These are phyloP conservation scores for Penicillium sp. DNA, from an alignment of 2,329 filamentous ascomycete genomes.

Conservation along the genomic window DNA sequence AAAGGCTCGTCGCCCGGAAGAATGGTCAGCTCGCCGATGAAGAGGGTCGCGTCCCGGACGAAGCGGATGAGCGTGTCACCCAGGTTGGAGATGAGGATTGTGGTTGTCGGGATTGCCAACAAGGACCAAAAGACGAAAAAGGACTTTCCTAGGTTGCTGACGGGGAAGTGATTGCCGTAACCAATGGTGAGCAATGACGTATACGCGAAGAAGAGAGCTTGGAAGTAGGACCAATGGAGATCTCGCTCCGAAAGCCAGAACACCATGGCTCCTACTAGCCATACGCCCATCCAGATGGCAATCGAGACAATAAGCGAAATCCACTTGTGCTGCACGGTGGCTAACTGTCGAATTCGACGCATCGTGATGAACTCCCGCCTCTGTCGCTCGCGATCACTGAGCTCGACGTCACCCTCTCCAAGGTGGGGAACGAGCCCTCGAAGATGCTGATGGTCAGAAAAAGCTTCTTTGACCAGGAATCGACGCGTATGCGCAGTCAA, in stretches of 20 bases:
- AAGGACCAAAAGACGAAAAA: conserved; percentile 41
- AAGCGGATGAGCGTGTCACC: conserved; percentile 44
- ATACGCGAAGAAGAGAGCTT: conserved; percentile 38
- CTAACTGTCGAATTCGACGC: conserved; percentile 42
- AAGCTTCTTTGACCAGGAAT: conserved; percentile 26
- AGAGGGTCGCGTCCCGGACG: conserved; percentile 52
- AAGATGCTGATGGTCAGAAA: conserved; percentile 10
- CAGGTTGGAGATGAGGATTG: conserved; percentile 38
- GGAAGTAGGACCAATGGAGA: conserved; percentile 36
- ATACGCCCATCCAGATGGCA: conserved; percentile 39
- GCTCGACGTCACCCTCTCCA: conserved; percentile 5
- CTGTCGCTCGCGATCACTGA: conserved; percentile 22
- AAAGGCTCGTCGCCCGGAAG: conserved; percentile 46
- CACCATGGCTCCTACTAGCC: conserved; percentile 39
- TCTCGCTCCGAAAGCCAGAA: conserved; percentile 33
- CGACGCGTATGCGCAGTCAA: conserved; percentile 33
- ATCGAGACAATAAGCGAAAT: conserved; percentile 36
- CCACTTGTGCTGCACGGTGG: conserved; percentile 40
- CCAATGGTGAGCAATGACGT: conserved; percentile 39
- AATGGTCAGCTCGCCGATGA: conserved; percentile 51
- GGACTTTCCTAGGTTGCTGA: conserved; percentile 32
- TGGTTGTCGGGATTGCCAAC: conserved; percentile 37
- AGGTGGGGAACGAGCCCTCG: conserved; percentile 15
- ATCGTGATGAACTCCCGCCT: conserved; percentile 42
- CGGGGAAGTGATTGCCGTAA: conserved; percentile 34